Evolutionary conservation across 768 basidiomycete genomes (phyloP), one percentile per base, ranked within the genome.

Genomic region (Cyclocybe aegerita): DNA sequence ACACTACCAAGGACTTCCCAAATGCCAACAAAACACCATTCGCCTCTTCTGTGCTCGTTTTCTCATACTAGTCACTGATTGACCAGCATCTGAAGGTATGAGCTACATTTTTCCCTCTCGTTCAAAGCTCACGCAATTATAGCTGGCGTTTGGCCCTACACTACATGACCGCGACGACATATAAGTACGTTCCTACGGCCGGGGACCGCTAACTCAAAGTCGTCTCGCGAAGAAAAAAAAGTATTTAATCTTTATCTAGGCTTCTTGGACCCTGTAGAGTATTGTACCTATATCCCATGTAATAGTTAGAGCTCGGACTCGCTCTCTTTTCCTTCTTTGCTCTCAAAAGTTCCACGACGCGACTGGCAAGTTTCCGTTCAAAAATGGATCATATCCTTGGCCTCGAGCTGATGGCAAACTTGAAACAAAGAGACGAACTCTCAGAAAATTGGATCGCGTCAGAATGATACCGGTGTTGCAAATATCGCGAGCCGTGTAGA

Each of bases 201-300:
- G 58, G 50, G 54, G 52, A 46, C 32, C 6, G 29, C 9, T 34
- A 57, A 39, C 32, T 31, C 50, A 54, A 57, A 46, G 36, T 30
- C 46, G 50, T 50, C 58, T 52, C 54, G 53, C 53, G 53, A 48
- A 35, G 47, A 49, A 46, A 54, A 54, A 41, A 56, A 50, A 48
- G 29, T 44, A 30, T 4, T 34, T 33, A 23, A 37, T 47, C 36
- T 3, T 11, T 37, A 37, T 11, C 11, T 37, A 15, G 15, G 36
- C 11, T 37, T 15, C 7, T 11, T 37, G 15, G 15, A 37, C 36
- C 36, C 15, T 15, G 11, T 37, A 37, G 11, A 37, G 11, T 37
- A 23, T 23, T 23, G 23, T 23, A 23, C 23, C 5, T n/a, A n/a
- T n/a, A n/a, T n/a, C n/a, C n/a, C n/a, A n/a, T n/a, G n/a, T n/a